A percentile compares a stretch with the other conserved stretches of the same genome.
Conservation (phyloP, 306 rosid species). For the Sicyos baderoa region DNA sequence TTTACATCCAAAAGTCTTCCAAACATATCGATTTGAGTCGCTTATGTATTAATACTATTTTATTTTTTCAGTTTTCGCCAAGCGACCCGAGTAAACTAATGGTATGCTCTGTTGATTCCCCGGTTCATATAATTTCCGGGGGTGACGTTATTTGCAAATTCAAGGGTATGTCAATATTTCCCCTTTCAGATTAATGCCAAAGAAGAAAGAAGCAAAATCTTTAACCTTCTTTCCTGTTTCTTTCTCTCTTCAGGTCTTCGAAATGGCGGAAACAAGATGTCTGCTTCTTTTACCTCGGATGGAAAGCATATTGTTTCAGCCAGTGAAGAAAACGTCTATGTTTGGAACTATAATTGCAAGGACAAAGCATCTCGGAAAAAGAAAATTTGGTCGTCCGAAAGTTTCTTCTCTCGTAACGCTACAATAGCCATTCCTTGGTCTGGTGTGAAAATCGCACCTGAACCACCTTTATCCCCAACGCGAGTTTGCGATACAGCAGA, state of each 20-base stretch:
- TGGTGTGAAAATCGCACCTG: slow-evolving; percentile 38
- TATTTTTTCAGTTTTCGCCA: slow-evolving; percentile 58
- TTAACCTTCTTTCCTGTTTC: slow-evolving; percentile 3
- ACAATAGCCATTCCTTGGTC: slow-evolving; percentile 75
- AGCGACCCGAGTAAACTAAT: slow-evolving; percentile 60
- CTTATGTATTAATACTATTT: not conserved
- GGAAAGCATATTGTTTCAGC: slow-evolving; percentile 73
- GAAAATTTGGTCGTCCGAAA: slow-evolving; percentile 53
- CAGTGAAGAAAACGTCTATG: slow-evolving; percentile 53
- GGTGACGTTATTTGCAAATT: slow-evolving; percentile 63
- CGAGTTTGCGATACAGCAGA: slow-evolving; percentile 6
- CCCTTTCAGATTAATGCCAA: not conserved
- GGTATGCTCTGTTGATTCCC: slow-evolving; percentile 83
- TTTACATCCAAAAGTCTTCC: not conserved
- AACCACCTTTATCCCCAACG: slow-evolving; percentile 38
- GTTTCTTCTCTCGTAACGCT: slow-evolving; percentile 51
- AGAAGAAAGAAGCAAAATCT: not conserved
- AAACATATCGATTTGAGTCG: not conserved
- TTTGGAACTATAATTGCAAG: slow-evolving; percentile 55
- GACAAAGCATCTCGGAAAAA: slow-evolving; percentile 44
- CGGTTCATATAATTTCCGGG: slow-evolving; percentile 77
- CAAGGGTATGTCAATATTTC: slow-evolving; percentile 41
- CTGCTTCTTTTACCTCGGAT: slow-evolving; percentile 68
- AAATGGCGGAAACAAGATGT: slow-evolving; percentile 51
- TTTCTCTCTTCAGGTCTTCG: slow-evolving; percentile 36